Percentiles rank a stretch among this genome's conserved stretches.
phyloP scores from a whole-genome alignment of 1,284 basidiomycete genomes.

The Takashimella koratensis region DNA sequence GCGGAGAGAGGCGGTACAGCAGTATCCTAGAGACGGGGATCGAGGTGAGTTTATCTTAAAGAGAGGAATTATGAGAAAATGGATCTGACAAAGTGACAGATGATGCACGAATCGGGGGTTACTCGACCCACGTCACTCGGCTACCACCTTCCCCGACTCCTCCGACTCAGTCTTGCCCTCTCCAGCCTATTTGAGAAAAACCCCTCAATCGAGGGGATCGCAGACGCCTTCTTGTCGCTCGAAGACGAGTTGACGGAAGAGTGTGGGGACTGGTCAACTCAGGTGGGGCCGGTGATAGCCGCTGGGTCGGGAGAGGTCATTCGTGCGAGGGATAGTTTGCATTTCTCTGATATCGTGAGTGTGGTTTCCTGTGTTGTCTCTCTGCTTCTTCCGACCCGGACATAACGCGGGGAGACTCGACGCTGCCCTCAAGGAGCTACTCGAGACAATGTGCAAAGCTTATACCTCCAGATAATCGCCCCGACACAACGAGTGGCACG shows the following conservation, averaged over 20 bases:
- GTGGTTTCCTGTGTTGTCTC: not conserved
- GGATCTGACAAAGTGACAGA: not conserved
- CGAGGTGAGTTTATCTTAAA: not conserved
- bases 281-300: not conserved
- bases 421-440: too few relatives aligned
- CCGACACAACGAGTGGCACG: not conserved
- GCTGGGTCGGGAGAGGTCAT: not conserved
- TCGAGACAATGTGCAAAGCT: too few relatives aligned
- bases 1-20: not conserved
- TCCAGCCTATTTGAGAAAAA: not conserved
- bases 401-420: not conserved
- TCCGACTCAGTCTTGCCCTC: not conserved
- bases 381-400: too few relatives aligned
- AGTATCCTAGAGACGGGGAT: not conserved
- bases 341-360: not conserved
- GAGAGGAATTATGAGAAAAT: not conserved
- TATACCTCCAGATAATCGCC: not conserved
- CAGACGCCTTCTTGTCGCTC: not conserved
- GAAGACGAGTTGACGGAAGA: not conserved
- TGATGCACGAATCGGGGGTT: not conserved
- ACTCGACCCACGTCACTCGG: not conserved
- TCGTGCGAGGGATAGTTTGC: not conserved
- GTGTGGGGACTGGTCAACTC: not conserved
- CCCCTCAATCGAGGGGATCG: not conserved
- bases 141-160: not conserved